Percentiles rank a stretch among this genome's conserved stretches.
Conservation (phyloP, 2,329 filamentous ascomycete species). For the Celoporthe dispersa region DNA sequence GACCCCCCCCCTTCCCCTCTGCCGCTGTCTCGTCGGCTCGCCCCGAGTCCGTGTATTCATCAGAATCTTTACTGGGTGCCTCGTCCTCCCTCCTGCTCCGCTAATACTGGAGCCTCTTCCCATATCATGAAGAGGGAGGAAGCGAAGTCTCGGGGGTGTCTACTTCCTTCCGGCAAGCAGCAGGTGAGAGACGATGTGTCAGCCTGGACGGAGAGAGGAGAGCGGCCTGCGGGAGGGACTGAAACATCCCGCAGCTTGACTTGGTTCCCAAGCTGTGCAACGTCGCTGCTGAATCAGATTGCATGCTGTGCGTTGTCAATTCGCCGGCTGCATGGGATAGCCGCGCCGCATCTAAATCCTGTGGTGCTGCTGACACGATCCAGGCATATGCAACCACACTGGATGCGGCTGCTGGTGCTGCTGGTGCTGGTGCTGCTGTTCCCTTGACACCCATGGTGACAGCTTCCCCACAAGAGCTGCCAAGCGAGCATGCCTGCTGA, state of each 20-base stretch:
- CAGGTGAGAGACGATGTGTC: neutral
- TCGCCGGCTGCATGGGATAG: neutral
- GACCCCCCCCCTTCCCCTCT: constrained; percentile 1
- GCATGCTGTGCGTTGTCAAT: constrained; percentile 18
- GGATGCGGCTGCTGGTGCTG: neutral
- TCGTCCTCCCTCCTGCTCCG: neutral
- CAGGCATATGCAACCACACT: neutral
- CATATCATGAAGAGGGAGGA: neutral
- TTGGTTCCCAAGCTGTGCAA: neutral
- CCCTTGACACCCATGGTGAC: too few species aligned
- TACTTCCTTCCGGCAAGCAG: neutral
- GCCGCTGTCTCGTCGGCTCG: constrained; percentile 26
- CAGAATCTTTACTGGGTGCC: neutral
- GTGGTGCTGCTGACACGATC: neutral
- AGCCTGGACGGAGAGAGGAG: neutral
- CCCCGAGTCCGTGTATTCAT: constrained; percentile 26
- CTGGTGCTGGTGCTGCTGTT: neutral
- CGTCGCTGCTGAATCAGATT: constrained; percentile 1
- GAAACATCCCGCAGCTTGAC: neutral
- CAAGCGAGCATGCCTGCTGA: neutral
- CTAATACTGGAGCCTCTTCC: constrained; percentile 1
- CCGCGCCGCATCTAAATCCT: neutral
- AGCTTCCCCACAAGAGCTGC: neutral
- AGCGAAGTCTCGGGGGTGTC: neutral
- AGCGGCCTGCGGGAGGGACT: neutral